phyloP scores from a whole-genome alignment of 257 asterid species.

The Marsdenia floribunda region DNA sequence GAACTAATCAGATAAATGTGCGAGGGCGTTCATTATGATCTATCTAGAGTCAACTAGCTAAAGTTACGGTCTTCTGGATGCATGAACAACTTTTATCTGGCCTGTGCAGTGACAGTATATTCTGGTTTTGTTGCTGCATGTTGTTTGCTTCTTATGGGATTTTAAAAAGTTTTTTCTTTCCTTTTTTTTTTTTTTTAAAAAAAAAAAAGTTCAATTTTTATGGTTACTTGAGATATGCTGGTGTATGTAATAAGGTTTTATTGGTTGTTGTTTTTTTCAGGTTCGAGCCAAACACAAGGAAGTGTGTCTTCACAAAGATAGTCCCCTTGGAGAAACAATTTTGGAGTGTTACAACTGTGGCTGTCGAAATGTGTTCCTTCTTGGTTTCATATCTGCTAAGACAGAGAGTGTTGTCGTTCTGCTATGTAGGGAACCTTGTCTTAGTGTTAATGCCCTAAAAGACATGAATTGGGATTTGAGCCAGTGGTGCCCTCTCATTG shows the following conservation, averaged over 20 bases:
- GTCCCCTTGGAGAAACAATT: constrained; percentile 96
- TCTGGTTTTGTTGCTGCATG: background rate
- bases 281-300: constrained; percentile 99
- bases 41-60: background rate
- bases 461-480: constrained; percentile 99
- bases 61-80: background rate
- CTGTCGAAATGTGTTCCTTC: constrained; percentile 92
- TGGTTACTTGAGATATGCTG: background rate
- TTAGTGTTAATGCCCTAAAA: constrained; percentile 80
- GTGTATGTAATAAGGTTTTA: background rate
- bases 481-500: constrained; percentile 99
- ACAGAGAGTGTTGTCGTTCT: constrained; percentile 98
- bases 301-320: constrained; percentile 98
- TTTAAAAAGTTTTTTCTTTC: background rate
- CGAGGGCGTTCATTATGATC: background rate
- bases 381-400: constrained; percentile 96
- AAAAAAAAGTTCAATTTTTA: background rate
- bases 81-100: background rate
- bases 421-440: constrained; percentile 97
- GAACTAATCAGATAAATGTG: background rate
- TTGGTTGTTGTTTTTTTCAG: constrained; percentile 32
- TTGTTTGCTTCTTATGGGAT: background rate
- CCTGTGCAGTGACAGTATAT: background rate
- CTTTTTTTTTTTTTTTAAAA: background rate
- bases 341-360: constrained; percentile 98